Percentiles rank a stretch among this genome's conserved stretches.
phyloP scores from a whole-genome alignment of 371 early-diverging fungal species.

The Lichtheimia hyalospora region DNA sequence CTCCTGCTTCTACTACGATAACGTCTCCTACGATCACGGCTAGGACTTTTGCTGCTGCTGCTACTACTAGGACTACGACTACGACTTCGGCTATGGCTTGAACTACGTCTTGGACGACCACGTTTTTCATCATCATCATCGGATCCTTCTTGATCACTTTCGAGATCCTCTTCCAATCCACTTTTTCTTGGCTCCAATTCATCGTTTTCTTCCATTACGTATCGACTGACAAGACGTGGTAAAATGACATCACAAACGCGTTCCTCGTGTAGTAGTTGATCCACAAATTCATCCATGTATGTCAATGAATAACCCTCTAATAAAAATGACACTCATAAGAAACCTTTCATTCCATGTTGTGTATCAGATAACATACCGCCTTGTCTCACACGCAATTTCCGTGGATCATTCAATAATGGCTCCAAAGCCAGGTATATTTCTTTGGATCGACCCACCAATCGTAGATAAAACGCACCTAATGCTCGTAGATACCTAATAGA shows the following conservation, averaged over 20 bases:
- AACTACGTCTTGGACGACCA: slow-evolving; percentile 8
- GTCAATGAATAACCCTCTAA: slow-evolving; percentile 63
- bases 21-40: background rate
- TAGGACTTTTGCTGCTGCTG: slow-evolving; percentile 13
- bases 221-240: slow-evolving; percentile 79
- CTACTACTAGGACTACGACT: slow-evolving; percentile 3
- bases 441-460: slow-evolving; percentile 73
- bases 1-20: slow-evolving; percentile 13
- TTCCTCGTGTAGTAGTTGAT: slow-evolving; percentile 75
- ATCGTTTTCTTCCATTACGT: slow-evolving; percentile 84
- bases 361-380: slow-evolving; percentile 41
- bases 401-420: slow-evolving; percentile 80
- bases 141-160: slow-evolving; percentile 28
- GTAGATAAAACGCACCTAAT: slow-evolving; percentile 85
- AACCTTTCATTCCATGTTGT: background rate
- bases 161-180: slow-evolving; percentile 76
- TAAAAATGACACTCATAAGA: slow-evolving; percentile 29
- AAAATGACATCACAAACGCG: slow-evolving; percentile 89
- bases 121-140: slow-evolving; percentile 4
- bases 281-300: slow-evolving; percentile 91
- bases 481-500: slow-evolving; percentile 84
- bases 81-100: slow-evolving; percentile 7
- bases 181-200: slow-evolving; percentile 84
- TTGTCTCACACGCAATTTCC: slow-evolving; percentile 75
- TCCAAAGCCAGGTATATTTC: slow-evolving; percentile 88